Percentiles rank a stretch among this genome's conserved stretches.
Conservation (phyloP, 2,329 filamentous ascomycete species). For the Coniochaeta ligniaria region DNA sequence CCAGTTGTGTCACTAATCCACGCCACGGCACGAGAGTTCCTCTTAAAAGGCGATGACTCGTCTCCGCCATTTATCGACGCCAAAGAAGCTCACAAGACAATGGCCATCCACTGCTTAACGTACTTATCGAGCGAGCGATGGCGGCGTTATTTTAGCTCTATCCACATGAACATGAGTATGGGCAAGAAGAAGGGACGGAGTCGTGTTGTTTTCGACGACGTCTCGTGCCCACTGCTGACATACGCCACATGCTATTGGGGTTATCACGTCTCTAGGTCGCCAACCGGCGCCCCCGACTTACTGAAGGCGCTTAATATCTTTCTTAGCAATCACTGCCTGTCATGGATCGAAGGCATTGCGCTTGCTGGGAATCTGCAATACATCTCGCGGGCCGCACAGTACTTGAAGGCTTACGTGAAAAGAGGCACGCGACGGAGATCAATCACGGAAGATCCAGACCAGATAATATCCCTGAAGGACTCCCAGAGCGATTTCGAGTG, state of each 20-base stretch:
- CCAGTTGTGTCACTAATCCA: not conserved
- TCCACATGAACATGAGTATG: not conserved
- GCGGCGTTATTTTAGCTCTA: not conserved
- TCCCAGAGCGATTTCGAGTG: not conserved
- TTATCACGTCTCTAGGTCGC: slow-evolving; percentile 1
- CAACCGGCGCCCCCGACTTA: not conserved
- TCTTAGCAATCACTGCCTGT: not conserved
- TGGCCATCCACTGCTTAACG: not conserved
- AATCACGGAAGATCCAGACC: not conserved
- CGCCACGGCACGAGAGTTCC: slow-evolving; percentile 1
- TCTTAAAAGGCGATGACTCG: not conserved
- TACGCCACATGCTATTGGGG: slow-evolving; percentile 2
- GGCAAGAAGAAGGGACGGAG: too few species aligned
- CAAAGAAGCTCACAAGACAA: not conserved
- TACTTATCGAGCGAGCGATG: not conserved
- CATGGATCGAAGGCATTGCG: slow-evolving; percentile 1
- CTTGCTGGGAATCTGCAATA: slow-evolving; percentile 1
- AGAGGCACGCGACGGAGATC: not conserved
- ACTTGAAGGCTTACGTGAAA: slow-evolving; percentile 2
- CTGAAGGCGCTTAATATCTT: slow-evolving; percentile 1
- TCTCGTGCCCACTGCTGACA: not conserved
- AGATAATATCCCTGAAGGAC: too few species aligned
- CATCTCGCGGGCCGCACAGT: not conserved
- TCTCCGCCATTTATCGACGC: not conserved
- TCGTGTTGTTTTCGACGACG: not conserved